These are phyloP conservation scores for Amoebophrya sp. DNA, from an alignment of 169 alveolate species.

Conservation along the genomic window DNA sequence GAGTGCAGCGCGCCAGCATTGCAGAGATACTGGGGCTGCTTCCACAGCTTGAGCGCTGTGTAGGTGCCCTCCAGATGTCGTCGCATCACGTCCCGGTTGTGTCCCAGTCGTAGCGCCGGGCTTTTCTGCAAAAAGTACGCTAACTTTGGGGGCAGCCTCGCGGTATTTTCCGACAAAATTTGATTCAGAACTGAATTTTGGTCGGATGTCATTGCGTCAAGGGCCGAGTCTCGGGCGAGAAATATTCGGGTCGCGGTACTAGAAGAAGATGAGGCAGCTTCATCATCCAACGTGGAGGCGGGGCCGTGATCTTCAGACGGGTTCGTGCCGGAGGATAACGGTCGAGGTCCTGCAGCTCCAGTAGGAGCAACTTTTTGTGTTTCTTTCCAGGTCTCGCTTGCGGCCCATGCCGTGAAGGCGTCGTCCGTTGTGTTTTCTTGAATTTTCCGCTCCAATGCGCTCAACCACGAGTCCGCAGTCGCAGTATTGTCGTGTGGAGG, in stretches of 20 bases:
- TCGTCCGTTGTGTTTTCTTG: too few relatives aligned
- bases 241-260: background rate
- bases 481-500: background rate
- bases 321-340: background rate
- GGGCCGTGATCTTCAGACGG: background rate
- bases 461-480: background rate
- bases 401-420: background rate
- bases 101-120: background rate
- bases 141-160: background rate
- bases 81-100: constrained; percentile 4
- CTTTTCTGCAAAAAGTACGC: background rate
- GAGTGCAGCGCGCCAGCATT: background rate
- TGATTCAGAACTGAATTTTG: background rate
- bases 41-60: background rate
- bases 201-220: background rate
- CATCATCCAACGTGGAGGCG: background rate
- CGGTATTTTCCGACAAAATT: background rate
- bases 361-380: too few relatives aligned
- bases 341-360: too few relatives aligned
- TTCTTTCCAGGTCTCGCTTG: background rate
- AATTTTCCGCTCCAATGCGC: too few relatives aligned
- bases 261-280: too few relatives aligned
- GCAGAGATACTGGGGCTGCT: background rate
- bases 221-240: background rate
- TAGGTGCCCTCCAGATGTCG: background rate